Evolutionary conservation across 495 filamentous ascomycete genomes (phyloP).

Genomic region (Penicillium simplicissimum): DNA sequence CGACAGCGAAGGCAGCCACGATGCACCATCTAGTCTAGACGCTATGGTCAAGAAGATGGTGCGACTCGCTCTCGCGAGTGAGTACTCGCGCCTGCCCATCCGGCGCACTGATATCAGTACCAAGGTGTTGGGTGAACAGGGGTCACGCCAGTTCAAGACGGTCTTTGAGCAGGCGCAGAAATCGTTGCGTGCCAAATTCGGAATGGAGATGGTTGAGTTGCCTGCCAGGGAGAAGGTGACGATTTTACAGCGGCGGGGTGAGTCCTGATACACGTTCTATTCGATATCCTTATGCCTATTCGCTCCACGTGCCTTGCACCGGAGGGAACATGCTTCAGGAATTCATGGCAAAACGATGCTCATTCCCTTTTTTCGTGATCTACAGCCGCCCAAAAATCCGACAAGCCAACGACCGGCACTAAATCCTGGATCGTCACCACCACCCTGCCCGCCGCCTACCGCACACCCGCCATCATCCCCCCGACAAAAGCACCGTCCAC

Average conservation of each 20-base stretch:
- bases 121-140: conserved; percentile 55
- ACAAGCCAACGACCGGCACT: conserved; percentile 51
- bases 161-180: conserved; percentile 70
- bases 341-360: not conserved
- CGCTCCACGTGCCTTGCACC: no score
- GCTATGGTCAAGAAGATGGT: conserved; percentile 87
- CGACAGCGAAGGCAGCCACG: conserved; percentile 28
- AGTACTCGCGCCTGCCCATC: conserved; percentile 79
- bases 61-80: conserved; percentile 84
- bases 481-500: conserved; percentile 66
- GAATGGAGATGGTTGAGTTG: conserved; percentile 84
- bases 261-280: conserved; percentile 21
- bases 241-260: conserved; percentile 73
- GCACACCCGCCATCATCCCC: conserved; percentile 61
- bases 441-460: conserved; percentile 64
- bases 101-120: conserved; percentile 74
- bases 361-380: not conserved
- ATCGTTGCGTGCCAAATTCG: conserved; percentile 65
- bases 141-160: conserved; percentile 59
- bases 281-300: no score
- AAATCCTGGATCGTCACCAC: conserved; percentile 77
- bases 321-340: no score
- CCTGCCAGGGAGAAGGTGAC: conserved; percentile 78
- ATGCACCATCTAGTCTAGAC: conserved; percentile 49
- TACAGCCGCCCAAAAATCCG: conserved; percentile 59